Evolutionary conservation across 208 protist species (phyloP).

Genomic region (Trichomonas tenax): DNA sequence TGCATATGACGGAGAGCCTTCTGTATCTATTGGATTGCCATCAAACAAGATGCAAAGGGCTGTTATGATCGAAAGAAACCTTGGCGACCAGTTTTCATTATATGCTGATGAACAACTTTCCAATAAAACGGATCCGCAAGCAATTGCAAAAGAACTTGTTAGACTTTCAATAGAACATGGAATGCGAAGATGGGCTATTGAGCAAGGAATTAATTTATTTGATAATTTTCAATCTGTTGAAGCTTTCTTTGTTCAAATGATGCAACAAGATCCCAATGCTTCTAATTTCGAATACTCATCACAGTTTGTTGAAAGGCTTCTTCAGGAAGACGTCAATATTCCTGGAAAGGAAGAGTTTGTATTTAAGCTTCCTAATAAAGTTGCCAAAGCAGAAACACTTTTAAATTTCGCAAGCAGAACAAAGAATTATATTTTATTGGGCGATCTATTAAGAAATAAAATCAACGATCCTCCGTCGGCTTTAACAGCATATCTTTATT

Average conservation of each 20-base stretch:
- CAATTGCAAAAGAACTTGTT: background rate
- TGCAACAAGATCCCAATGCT: background rate
- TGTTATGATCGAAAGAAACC: background rate
- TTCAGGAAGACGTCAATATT: background rate
- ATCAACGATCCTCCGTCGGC: background rate
- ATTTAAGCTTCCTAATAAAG: background rate
- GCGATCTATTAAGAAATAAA: background rate
- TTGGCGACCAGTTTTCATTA: background rate
- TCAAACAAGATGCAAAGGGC: background rate
- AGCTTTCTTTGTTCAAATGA: background rate
- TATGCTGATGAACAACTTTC: background rate
- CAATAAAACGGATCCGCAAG: background rate
- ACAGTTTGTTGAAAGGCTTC: background rate
- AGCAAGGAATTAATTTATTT: background rate
- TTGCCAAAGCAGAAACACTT: background rate
- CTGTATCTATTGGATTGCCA: background rate
- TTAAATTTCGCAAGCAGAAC: background rate
- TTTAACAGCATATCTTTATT: background rate
- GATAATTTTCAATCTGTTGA: background rate
- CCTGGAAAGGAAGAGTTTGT: background rate
- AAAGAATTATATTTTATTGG: background rate
- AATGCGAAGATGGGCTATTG: background rate
- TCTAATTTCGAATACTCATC: background rate
- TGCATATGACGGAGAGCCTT: background rate
- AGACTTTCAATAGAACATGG: background rate